Base-by-base conservation (phyloP, 208 protist genomes). In the Herpetomonas samuelpessoai region DNA sequence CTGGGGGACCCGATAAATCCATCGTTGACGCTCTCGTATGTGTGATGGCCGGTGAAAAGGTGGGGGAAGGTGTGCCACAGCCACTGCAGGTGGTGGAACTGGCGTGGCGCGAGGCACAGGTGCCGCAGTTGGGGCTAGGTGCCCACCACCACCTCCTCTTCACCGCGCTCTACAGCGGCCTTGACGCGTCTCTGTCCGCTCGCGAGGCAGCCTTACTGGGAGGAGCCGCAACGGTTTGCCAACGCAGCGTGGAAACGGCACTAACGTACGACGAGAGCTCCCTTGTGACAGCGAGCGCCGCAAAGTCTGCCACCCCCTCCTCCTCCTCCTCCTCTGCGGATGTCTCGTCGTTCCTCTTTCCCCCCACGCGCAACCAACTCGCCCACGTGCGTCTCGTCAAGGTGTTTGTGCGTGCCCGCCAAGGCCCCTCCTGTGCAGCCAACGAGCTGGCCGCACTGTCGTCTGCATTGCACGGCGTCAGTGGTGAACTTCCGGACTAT, bases 161-260 rank as follows among this genome's bases (percentile, higher is more conserved):
- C n/a, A 46, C 51, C 12, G 60, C 74, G 12, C 59, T 71, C n/a
- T 45, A 45, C 10, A 26, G 48, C 24, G 62, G 38, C 25, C 47
- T 64, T 21, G 77, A 82, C 61, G 26, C 68, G 39, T 65, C 50
- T 29, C 63, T 74, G 31, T 55, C 31, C 35, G 19, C 49, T 26
- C 12, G 26, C 27, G 50, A 73, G 35, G 63, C 67, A 22, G 24
- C 57, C 59, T 47, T 81, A 44, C 56, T 83, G 26, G 61, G 76
- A n/a, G 38, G 58, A 21, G 65, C 73, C 4, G 58, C 62, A 18
- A 67, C 65, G 27, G 31, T 54, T 1, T 62, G 63, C 2, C 49
- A 47, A 26, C 48, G 57, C 16, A 81, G 72, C 75, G 26, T 74
- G 2, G n/a, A 57, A 24, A 39, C 38, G 14, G 54, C 57, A 44